These are phyloP conservation scores for Tetracladium maxilliforme DNA, from an alignment of 2,329 filamentous ascomycete species.

Conservation along the genomic window DNA sequence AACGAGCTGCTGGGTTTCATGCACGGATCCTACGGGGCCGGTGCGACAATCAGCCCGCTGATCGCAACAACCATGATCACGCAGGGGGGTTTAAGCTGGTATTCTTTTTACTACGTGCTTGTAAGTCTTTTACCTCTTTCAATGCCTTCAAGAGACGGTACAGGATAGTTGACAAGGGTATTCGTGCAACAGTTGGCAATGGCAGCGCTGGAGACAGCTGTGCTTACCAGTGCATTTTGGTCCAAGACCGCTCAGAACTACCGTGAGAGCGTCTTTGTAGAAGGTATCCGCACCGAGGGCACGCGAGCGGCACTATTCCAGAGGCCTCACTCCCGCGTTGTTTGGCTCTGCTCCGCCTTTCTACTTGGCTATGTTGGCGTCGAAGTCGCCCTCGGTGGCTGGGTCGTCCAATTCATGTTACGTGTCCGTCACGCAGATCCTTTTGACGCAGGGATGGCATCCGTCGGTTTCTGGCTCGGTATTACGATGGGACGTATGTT, in stretches of 20 bases:
- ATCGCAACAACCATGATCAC: constrained; percentile 62
- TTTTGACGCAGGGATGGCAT: constrained; percentile 60
- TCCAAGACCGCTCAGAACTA: too few species aligned
- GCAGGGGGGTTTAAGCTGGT: constrained; percentile 48
- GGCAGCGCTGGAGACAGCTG: too few species aligned
- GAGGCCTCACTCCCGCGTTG: constrained; percentile 34
- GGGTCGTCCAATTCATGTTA: constrained; percentile 76
- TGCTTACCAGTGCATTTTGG: too few species aligned
- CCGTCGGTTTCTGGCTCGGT: constrained; percentile 70
- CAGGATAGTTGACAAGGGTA: background rate
- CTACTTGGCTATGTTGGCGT: constrained; percentile 62
- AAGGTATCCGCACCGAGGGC: too few species aligned
- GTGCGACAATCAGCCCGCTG: constrained; percentile 54
- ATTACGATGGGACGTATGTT: constrained; percentile 57
- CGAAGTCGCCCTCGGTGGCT: constrained; percentile 60
- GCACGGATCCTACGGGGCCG: constrained; percentile 58
- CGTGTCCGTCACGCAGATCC: constrained; percentile 48
- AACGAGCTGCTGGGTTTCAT: constrained; percentile 64
- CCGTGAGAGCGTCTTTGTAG: too few species aligned
- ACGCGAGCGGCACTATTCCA: constrained; percentile 16
- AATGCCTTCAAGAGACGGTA: background rate
- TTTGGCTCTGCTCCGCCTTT: constrained; percentile 57
- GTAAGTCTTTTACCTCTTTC: constrained; percentile 19
- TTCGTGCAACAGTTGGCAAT: too few species aligned
- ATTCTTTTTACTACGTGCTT: constrained; percentile 61